Conservation (phyloP, 2,329 filamentous ascomycete genomes). For the Fonsecaea pugnacius region DNA sequence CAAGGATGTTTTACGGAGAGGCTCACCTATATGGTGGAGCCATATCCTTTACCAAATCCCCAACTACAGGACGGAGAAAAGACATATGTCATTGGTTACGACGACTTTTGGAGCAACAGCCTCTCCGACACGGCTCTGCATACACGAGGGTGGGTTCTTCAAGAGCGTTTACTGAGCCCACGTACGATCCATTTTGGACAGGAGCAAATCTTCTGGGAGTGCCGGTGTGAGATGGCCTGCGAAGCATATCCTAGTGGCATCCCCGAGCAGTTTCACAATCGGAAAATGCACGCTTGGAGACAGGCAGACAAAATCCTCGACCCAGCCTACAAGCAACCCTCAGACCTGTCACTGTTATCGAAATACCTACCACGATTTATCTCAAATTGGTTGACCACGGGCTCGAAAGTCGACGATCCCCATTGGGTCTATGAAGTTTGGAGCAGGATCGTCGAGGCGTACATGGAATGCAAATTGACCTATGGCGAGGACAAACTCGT, state of each 20-base stretch:
- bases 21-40: constrained; percentile 12
- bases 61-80: constrained; percentile 2
- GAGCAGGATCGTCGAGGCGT: constrained; percentile 8
- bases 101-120: constrained; percentile 27
- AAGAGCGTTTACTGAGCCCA: constrained; percentile 27
- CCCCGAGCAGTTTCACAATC: constrained; percentile 20
- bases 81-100: constrained; percentile 21
- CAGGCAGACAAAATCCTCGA: constrained; percentile 14
- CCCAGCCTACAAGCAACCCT: neutral
- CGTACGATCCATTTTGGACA: constrained; percentile 30
- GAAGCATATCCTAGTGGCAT: constrained; percentile 27
- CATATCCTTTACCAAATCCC: constrained; percentile 14
- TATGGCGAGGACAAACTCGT: constrained; percentile 16
- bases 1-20: constrained; percentile 15
- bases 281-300: constrained; percentile 15
- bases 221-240: constrained; percentile 23
- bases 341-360: neutral
- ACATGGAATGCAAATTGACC: constrained; percentile 17
- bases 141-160: constrained; percentile 27
- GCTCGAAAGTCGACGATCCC: neutral
- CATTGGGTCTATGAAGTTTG: neutral
- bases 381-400: neutral
- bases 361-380: neutral
- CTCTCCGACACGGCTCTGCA: constrained; percentile 23
- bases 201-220: constrained; percentile 30